These are phyloP conservation scores for Barnettozyma sp. DNA, from an alignment of 805 yeast species.

Conservation along the genomic window DNA sequence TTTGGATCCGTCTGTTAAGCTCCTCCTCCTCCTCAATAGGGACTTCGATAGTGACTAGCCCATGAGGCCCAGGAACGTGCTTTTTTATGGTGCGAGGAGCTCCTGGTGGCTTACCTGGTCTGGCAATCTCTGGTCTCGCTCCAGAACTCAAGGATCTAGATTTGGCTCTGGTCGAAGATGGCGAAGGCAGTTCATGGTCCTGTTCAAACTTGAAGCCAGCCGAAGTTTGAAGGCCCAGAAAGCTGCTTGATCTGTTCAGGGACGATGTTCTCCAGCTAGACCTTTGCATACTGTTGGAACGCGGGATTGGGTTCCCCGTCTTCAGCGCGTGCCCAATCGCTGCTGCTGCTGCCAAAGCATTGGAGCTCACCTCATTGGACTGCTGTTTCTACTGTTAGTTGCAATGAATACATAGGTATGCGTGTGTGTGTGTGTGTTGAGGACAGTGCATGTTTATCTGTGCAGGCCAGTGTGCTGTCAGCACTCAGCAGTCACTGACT, in stretches of 20 bases:
- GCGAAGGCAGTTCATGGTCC: constrained; percentile 7
- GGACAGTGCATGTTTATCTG: no score
- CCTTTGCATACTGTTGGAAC: constrained; percentile 23
- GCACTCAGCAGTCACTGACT: no score
- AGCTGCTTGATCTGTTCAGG: constrained; percentile 17
- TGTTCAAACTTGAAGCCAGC: constrained; percentile 10
- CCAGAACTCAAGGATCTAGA: constrained; percentile 14
- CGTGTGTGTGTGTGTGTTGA: constrained; percentile 12
- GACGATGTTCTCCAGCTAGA: constrained; percentile 7
- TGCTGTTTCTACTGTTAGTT: constrained; percentile 14
- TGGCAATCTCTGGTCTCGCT: constrained; percentile 3
- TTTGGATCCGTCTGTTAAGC: constrained; percentile 9
- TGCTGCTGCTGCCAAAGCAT: constrained; percentile 59
- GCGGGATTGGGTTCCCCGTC: constrained; percentile 26
- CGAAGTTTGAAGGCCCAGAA: constrained; percentile 21
- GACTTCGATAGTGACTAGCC: constrained; percentile 63
- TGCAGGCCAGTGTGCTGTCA: no score
- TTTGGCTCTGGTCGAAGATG: constrained; percentile 16
- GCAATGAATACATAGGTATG: no score
- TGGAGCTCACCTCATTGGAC: constrained; percentile 31
- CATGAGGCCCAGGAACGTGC: constrained; percentile 69
- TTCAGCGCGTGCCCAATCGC: constrained; percentile 45
- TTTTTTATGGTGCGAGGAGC: constrained; percentile 49
- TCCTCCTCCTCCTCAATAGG: constrained; percentile 35
- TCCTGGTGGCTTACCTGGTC: constrained; percentile 18